Base-by-base conservation (phyloP, 495 filamentous ascomycete genomes). In the Penicillium mononematosum region DNA sequence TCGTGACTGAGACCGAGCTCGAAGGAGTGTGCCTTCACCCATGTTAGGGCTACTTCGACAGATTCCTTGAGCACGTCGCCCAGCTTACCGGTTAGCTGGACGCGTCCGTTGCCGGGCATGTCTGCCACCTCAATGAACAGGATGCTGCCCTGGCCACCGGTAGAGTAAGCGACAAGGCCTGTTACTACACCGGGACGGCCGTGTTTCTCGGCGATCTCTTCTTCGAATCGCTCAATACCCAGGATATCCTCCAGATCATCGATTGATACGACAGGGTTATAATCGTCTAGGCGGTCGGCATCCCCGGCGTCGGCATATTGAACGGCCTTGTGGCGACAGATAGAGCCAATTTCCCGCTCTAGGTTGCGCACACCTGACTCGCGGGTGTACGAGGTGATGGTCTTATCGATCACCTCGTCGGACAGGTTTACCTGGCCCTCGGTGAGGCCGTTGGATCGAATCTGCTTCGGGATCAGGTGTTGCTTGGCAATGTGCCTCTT, bases 41-140 rank as follows among this genome's bases (percentile, higher is more conserved):
- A 98, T 11, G 87, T 87, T 38, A 98, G 80, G 22, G 94, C 94
- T 20, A 99, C 94, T 69, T 98, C 93, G 41, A 97, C 95, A 59
- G 87, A 91, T 73, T 99, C 94, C 75, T 97, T 97, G 42, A 99
- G 84, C 19, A 98, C 94, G 68, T 96, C 92, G 55, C 94, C 95
- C n/a, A 99, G 84, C 67, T 96, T 99, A 46, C 94, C 94, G 16
- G 94, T 99, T n/a, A 98, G 84, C 74, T 97, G 93, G 45, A 99
- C 88, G 45, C 88, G 87, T 32, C 94, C 94, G 51, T 81, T 88
- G 31, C 94, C 94, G 12, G 94, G 94, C 93, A 98, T 97, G 68
- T 96, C 91, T 31, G 92, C 91, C 27, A 96, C 89, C 74, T 99
- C 94, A 66, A 99, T 98, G 78, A 99, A 99, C 48, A 99, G 78